Evolutionary conservation across 83 land plant species (phyloP).

Genomic region (Picea abies): DNA sequence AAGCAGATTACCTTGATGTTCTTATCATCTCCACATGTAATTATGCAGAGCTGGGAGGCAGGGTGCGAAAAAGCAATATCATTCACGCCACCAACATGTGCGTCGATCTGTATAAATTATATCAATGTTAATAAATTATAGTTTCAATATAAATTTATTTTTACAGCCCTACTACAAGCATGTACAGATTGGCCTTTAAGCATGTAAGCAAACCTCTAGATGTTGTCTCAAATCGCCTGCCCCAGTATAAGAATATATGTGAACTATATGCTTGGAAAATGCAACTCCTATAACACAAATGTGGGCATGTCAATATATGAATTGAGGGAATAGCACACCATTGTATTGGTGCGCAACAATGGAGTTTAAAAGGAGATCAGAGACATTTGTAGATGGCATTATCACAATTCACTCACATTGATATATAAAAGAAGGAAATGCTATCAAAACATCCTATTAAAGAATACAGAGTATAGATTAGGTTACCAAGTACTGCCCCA

Average conservation of each 20-base stretch:
- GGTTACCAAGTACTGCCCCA: constrained; percentile 74
- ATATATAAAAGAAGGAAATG: neutral
- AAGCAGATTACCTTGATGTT: constrained; percentile 62
- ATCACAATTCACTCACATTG: neutral
- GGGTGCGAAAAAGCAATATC: constrained; percentile 74
- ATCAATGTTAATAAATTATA: neutral
- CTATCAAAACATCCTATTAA: neutral
- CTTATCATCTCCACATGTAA: constrained; percentile 88
- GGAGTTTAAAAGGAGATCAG: neutral
- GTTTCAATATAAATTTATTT: neutral
- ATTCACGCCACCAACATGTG: constrained; percentile 74
- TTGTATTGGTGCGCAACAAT: neutral
- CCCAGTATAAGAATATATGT: constrained; percentile 62
- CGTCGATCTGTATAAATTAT: constrained; percentile 64
- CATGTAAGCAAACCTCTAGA: constrained; percentile 41
- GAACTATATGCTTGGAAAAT: constrained; percentile 82
- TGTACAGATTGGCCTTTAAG: neutral
- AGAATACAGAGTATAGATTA: neutral
- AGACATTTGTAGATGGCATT: neutral
- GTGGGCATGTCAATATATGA: neutral
- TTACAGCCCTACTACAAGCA: neutral
- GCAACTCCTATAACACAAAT: constrained; percentile 59
- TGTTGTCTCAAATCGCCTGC: constrained; percentile 68
- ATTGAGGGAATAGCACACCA: neutral
- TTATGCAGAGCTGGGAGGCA: constrained; percentile 58